Evolutionary conservation across 345 rosid species (phyloP), one percentile per base, ranked within the genome.

Genomic region (Eucalyptus shirleyi): DNA sequence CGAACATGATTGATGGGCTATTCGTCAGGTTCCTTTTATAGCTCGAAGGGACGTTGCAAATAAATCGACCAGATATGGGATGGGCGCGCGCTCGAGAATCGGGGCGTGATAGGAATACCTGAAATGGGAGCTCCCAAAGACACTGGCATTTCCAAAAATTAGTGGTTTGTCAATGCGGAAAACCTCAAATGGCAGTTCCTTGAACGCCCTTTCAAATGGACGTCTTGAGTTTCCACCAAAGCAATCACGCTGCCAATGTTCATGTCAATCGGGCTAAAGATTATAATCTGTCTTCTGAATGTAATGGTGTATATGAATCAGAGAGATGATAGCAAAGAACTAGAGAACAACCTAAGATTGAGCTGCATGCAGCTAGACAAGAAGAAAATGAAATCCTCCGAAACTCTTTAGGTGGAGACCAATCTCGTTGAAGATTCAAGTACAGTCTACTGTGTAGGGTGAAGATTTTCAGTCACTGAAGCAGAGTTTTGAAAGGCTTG

Each of bases 341-440:
- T 65, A n/a, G 77, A n/a, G 19, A 32, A n/a, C 77, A n/a, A 65
- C 19, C 9, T 92, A 28, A 88, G 93, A 72, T 82, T 92, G 87
- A 91, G 93, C 89, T 91, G 95, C 93, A 91, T 93, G 88, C 67
- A 92, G 49, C 65, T 92, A 44, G 93, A 91, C 86, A 92, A 89
- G 91, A 94, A 88, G 82, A 65, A 82, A 50, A 94, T 94, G 16
- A 92, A 89, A 81, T 69, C 92, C 19, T 91, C 90, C 19, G 92
- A n/a, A 93, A 50, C 91, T 93, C 86, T 92, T 92, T 6, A 92
- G 91, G 55, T 91, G 92, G 91, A 92, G 88, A 91, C 93, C 93
- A 42, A 8, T 92, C 82, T 47, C 49, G 13, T 13, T 47, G 13
- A 45, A 45, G 12, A 45, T 45, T 45, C 12, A 45, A 45, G 12